Conservation (phyloP, 306 rosid species). For the Dryas octopetala region DNA sequence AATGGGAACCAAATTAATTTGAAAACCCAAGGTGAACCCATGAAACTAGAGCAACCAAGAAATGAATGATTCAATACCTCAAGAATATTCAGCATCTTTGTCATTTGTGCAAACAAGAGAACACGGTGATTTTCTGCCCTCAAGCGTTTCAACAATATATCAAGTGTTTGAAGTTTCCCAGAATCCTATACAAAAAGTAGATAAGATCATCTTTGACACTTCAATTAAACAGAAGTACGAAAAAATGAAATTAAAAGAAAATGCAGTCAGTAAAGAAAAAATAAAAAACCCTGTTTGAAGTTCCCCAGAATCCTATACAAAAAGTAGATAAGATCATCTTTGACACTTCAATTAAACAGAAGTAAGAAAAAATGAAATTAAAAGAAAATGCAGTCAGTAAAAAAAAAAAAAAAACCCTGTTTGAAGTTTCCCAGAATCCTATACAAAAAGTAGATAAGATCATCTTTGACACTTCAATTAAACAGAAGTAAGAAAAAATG, state of each 20-base stretch:
- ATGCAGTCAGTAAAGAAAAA: conserved; percentile 6
- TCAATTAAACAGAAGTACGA: not conserved
- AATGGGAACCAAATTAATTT: not conserved
- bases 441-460: conserved; percentile 26
- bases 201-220: conserved; percentile 13
- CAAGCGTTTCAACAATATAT: conserved; percentile 88
- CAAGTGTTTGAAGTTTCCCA: conserved; percentile 99
- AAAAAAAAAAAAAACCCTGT: conserved; percentile 34
- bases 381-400: conserved; percentile 6
- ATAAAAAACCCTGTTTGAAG: conserved; percentile 64
- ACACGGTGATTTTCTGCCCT: conserved; percentile 92
- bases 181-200: conserved; percentile 68
- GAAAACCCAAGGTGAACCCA: not conserved
- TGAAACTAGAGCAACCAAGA: conserved; percentile 18
- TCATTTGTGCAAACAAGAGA: conserved; percentile 98
- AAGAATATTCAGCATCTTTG: conserved; percentile 96
- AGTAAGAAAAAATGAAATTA: too few species aligned
- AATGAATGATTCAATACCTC: conserved; percentile 58
- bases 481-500: too few species aligned
- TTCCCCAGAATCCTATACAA: conserved; percentile 93
- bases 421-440: conserved; percentile 99
- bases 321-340: conserved; percentile 23
- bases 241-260: not conserved
- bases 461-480: conserved; percentile 1
- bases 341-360: not conserved